Evolutionary conservation across 192 early-diverging fungal species (phyloP), one percentile per base, ranked within the genome.

Genomic region (Dispira simplex): DNA sequence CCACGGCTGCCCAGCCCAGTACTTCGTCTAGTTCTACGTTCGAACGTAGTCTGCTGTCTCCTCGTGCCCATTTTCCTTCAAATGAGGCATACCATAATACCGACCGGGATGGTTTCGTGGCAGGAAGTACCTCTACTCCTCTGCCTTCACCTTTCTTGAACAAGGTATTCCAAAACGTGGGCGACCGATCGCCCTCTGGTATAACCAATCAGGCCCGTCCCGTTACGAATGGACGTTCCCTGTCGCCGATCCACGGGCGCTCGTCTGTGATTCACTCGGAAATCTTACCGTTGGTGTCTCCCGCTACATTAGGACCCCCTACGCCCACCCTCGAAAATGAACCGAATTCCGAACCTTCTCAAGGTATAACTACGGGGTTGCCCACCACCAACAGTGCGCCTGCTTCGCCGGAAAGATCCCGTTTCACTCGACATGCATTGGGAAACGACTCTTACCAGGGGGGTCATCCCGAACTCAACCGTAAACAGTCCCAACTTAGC

Each of bases 221-320:
- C 23, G 49, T 1, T 18, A 8, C 3, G 54, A 56, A 56, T 18
- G 49, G 49, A 23, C 49, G 49, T 23, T 25, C 54, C 54, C 9
- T 56, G 21, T 56, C 54, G 8, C 54, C 54, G 16, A 56, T 56
- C 25, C 54, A 56, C 1, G 54, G 54, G 3, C 54, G 54, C 12
- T 56, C 54, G 25, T 56, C 54, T 28, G 54, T 56, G 13, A 56
- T 56, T 56, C 54, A 56, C 25, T 23, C 54, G 20, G 54, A 56
- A 18, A 14, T 56, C 11, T 26, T 56, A 4, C 13, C 20, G 25
- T 14, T 28, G 20, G 8, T 27, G 18, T 56, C 54, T 12, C 54
- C 54, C 54, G 25, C 54, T 1, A 56, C 54, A 0, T 26, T 56
- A 9, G 32, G 6, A 39, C 32, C 32, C 32, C 6, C 32, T 39